Percentiles rank a stretch among this genome's conserved stretches.
phyloP scores from a whole-genome alignment of 345 rosid species.

The Moricandia moricandioides region DNA sequence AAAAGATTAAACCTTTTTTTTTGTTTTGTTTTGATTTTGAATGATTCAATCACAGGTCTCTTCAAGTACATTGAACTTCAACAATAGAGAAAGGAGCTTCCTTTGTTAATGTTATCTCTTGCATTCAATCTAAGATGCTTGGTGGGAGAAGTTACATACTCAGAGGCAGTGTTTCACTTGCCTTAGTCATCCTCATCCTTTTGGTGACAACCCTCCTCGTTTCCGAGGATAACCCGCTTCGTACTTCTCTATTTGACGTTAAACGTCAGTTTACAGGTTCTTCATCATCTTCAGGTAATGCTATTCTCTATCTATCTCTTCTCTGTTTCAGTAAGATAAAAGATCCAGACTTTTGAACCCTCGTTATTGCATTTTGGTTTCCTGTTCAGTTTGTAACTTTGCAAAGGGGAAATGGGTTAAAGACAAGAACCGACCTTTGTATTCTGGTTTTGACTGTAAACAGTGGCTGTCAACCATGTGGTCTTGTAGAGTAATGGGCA shows the following conservation, averaged over 20 bases:
- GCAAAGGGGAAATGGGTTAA: constrained; percentile 68
- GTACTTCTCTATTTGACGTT: constrained; percentile 10
- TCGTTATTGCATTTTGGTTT: constrained; percentile 7
- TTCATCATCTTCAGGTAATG: constrained; percentile 35
- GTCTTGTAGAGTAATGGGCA: constrained; percentile 61
- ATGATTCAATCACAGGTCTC: background rate
- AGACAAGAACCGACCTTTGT: constrained; percentile 52
- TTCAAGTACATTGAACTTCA: constrained; percentile 23
- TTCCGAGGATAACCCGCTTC: constrained; percentile 30
- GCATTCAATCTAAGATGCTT: constrained; percentile 19
- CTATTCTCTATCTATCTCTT: background rate
- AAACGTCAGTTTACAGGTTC: constrained; percentile 29
- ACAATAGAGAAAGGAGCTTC: constrained; percentile 3
- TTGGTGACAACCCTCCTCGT: constrained; percentile 3
- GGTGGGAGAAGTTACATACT: constrained; percentile 16
- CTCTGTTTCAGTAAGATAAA: background rate
- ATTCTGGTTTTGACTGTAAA: constrained; percentile 62
- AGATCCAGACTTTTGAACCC: background rate
- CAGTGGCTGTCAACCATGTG: constrained; percentile 74
- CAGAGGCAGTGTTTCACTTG: constrained; percentile 39
- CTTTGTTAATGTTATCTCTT: constrained; percentile 22
- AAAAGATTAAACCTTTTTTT: background rate
- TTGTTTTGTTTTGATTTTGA: background rate
- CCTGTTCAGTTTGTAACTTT: constrained; percentile 57
- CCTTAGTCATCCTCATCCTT: constrained; percentile 28